Evolutionary conservation across 208 protist genomes (phyloP).

Genomic region (Crithidia brevicula): DNA sequence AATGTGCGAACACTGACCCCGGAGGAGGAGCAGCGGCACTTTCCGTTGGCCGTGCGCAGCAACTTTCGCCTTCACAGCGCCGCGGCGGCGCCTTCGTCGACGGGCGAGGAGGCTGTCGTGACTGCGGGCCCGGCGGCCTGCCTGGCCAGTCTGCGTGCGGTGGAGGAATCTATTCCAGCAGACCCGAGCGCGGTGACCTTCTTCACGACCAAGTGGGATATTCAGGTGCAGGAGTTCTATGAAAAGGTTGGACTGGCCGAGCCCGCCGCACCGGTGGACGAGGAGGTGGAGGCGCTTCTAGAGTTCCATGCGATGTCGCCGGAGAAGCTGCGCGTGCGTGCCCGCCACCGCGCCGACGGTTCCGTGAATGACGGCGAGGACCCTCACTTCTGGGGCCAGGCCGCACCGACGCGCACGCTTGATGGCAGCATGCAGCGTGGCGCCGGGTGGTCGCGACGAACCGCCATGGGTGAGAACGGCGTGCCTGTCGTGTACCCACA

Average conservation of each 20-base stretch:
- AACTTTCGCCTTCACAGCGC: conserved; percentile 72
- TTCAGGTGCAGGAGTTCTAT: conserved; percentile 94
- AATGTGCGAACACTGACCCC: conserved; percentile 35
- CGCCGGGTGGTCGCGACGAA: conserved; percentile 75
- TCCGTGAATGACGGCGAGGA: conserved; percentile 86
- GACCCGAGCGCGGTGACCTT: conserved; percentile 80
- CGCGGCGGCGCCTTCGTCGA: not conserved
- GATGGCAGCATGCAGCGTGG: conserved; percentile 74
- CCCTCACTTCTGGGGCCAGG: conserved; percentile 79
- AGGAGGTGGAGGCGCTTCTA: conserved; percentile 80
- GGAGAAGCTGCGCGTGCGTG: conserved; percentile 74
- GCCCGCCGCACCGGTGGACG: conserved; percentile 76
- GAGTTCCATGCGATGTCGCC: conserved; percentile 73
- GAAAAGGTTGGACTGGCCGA: conserved; percentile 69
- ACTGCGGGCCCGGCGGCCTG: conserved; percentile 15
- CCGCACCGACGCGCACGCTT: conserved; percentile 50
- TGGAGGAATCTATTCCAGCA: conserved; percentile 55
- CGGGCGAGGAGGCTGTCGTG: not conserved
- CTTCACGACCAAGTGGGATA: conserved; percentile 93
- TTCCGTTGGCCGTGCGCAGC: conserved; percentile 50
- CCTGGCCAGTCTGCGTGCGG: conserved; percentile 44
- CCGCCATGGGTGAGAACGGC: conserved; percentile 69
- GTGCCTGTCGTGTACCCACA: conserved; percentile 64
- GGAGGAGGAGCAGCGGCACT: conserved; percentile 50
- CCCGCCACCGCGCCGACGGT: conserved; percentile 85